Evolutionary conservation across 805 yeast species (phyloP).

Genomic region (Hanseniaspora lachancei): DNA sequence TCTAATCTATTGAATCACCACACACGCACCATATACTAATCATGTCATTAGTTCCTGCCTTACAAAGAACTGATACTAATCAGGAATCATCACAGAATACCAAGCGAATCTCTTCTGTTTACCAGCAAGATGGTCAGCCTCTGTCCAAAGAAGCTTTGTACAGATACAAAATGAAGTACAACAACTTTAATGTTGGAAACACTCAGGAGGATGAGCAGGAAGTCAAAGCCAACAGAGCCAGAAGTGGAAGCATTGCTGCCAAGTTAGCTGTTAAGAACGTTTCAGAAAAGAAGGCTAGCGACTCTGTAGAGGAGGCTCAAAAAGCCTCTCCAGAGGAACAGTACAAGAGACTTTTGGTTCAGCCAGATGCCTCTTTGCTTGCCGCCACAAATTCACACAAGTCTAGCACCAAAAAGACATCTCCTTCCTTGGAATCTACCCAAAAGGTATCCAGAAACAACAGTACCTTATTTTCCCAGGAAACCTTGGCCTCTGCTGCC

Average conservation of each 20-base stretch:
- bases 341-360: slow-evolving; percentile 38
- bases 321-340: slow-evolving; percentile 24
- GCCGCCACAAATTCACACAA: slow-evolving; percentile 20
- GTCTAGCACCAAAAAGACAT: not conserved
- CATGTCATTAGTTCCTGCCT: slow-evolving; percentile 26
- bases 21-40: not conserved
- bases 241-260: slow-evolving; percentile 66
- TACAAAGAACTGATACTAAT: slow-evolving; percentile 8
- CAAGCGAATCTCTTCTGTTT: slow-evolving; percentile 24
- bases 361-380: slow-evolving; percentile 25
- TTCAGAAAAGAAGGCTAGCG: slow-evolving; percentile 27
- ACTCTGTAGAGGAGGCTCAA: not conserved
- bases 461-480: not conserved
- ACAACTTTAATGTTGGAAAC: slow-evolving; percentile 36
- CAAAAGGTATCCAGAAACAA: not conserved
- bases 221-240: slow-evolving; percentile 36
- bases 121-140: slow-evolving; percentile 59
- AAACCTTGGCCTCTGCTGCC: not conserved
- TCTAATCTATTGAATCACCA: no score
- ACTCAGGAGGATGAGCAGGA: slow-evolving; percentile 23
- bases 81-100: not conserved
- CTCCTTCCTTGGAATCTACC: not conserved
- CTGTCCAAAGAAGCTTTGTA: slow-evolving; percentile 62
- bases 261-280: slow-evolving; percentile 54
- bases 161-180: slow-evolving; percentile 59